phyloP scores from a whole-genome alignment of 345 rosid genomes.

The Salix koriyanagi region DNA sequence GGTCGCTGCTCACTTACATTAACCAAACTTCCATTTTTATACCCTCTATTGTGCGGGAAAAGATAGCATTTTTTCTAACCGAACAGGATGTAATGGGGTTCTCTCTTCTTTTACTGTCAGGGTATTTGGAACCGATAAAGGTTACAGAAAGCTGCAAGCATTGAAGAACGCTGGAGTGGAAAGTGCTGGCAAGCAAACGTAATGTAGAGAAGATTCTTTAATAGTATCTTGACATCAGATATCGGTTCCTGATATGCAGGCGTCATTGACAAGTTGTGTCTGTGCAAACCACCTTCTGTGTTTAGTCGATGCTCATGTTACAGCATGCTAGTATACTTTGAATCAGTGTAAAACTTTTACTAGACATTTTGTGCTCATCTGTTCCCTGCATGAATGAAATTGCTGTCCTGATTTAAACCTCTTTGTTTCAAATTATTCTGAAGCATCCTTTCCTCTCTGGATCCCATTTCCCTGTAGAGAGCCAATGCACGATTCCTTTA shows the following conservation, averaged over 20 bases:
- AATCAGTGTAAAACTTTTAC: constrained; percentile 23
- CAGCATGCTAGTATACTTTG: constrained; percentile 17
- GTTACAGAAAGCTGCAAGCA: constrained; percentile 82
- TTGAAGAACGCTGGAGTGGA: constrained; percentile 44
- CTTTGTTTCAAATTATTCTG: background rate
- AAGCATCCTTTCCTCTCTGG: background rate
- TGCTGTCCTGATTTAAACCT: constrained; percentile 8
- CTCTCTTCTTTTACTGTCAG: constrained; percentile 32
- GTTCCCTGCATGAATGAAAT: constrained; percentile 26
- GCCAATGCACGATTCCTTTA: background rate
- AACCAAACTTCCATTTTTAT: background rate
- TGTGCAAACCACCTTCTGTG: constrained; percentile 24
- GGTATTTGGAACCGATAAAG: constrained; percentile 91
- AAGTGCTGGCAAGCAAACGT: constrained; percentile 26
- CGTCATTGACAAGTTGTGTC: constrained; percentile 20
- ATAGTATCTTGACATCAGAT: constrained; percentile 20
- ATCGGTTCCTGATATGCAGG: constrained; percentile 11
- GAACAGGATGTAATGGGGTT: background rate
- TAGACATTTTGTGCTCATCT: constrained; percentile 11
- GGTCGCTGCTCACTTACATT: background rate
- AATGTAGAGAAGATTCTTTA: constrained; percentile 20
- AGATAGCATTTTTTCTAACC: background rate
- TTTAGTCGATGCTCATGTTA: constrained; percentile 21
- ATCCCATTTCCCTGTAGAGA: background rate
- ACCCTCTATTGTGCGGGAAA: background rate